These are phyloP conservation scores for Colletotrichum sp. DNA, from an alignment of 2,329 filamentous ascomycete species.

Conservation along the genomic window DNA sequence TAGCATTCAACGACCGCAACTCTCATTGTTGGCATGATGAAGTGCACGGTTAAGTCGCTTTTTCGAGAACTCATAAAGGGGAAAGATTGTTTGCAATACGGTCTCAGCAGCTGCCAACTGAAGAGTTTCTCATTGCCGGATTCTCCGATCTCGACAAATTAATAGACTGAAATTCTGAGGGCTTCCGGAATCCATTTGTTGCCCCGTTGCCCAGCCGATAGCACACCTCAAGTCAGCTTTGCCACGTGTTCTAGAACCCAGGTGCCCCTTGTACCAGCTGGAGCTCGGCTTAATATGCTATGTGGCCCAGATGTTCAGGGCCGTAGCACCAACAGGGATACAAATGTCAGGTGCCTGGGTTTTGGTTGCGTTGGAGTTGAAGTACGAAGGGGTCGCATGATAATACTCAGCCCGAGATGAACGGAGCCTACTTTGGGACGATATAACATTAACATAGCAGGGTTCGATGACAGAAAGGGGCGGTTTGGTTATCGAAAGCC, in stretches of 20 bases:
- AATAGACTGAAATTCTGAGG: not conserved
- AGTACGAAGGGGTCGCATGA: not conserved
- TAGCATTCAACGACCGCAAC: not conserved
- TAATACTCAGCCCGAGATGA: not conserved
- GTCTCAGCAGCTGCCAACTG: not conserved
- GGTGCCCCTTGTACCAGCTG: not conserved
- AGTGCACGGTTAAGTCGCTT: not conserved
- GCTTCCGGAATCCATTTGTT: not conserved
- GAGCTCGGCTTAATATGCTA: not conserved
- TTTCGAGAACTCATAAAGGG: fast-evolving
- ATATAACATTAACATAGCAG: not conserved
- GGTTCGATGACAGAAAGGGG: not conserved
- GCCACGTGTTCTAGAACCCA: not conserved
- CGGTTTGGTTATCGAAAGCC: not conserved
- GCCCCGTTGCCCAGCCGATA: not conserved
- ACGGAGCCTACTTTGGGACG: not conserved
- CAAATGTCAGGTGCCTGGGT: too few relatives aligned
- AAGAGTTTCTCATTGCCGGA: not conserved
- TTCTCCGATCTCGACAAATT: not conserved
- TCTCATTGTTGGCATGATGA: fast-evolving
- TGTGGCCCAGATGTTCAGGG: not conserved
- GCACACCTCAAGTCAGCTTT: not conserved
- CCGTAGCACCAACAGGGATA: not conserved
- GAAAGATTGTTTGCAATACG: not conserved
- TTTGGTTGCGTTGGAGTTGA: too few relatives aligned